Base-by-base conservation (phyloP, 192 early-diverging fungal genomes). In the Spizellomyces punctatus region DNA sequence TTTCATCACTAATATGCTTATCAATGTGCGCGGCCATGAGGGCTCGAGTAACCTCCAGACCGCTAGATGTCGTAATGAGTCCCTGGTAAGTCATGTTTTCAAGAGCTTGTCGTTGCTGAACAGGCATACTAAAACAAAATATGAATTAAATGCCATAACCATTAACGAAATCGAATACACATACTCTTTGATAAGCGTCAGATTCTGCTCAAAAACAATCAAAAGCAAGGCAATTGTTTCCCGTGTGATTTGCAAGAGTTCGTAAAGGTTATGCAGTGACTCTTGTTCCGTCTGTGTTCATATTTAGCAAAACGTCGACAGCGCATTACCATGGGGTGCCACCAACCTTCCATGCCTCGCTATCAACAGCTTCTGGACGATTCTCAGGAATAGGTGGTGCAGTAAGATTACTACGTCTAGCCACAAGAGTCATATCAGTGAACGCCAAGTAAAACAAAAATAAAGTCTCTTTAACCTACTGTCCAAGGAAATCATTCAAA, bases 141-240 rank as follows among this genome's bases (percentile, higher is more conserved):
- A 19, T n/a, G 50, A 54, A 54, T n/a, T 54, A n/a, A n/a, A n/a
- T 54, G 17, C 27, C 27, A 36, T 3, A 22, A 56, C 54, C 42
- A 61, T 16, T 5, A 41, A 61, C 59, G 59, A 6, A 7, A 54
- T 27, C 14, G 5, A 12, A 16, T 42, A 9, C 59, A 61, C 59
- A 27, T 42, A 42, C 59, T 57, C 8, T 27, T 80, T 50, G 49
- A 65, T 22, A 16, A 80, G 10, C 9, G 46, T 8, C 71, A 93
- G 73, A 45, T 91, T 83, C 45, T 89, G 85, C 64, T 92, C 91
- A 4, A 82, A 67, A 52, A 93, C 58, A 56, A 92, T 80, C 17
- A 82, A 76, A 10, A 92, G 69, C 62, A 93, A 90, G 4, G 90
- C 79, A 10, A 92, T 86, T 12, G 84, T 85, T 63, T 93, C 90